Evolutionary conservation across 78 protist genomes (phyloP).

Genomic region (Isochrysis galbana): DNA sequence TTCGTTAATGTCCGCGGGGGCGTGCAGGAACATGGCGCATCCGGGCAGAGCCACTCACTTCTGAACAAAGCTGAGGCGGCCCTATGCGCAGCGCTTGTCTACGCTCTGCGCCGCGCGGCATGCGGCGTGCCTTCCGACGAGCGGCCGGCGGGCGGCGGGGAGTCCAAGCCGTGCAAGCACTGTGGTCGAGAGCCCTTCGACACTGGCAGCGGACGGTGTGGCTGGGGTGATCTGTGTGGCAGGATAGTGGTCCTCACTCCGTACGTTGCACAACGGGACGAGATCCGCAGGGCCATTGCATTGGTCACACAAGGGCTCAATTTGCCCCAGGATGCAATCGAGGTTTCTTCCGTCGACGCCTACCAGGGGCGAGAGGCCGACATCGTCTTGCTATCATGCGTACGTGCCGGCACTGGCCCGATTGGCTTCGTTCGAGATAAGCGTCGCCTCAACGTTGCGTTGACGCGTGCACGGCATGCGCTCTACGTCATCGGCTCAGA

Average conservation of each 20-base stretch:
- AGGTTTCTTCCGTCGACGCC: neutral
- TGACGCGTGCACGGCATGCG: conserved; percentile 28
- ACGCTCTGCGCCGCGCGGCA: no score
- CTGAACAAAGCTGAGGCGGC: no score
- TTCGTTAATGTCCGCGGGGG: no score
- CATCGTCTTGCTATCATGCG: neutral
- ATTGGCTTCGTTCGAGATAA: conserved; percentile 14
- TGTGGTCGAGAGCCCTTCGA: no score
- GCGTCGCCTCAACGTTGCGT: conserved; percentile 29
- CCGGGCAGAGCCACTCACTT: no score
- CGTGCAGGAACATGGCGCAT: no score
- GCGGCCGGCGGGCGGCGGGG: no score
- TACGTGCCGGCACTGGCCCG: neutral
- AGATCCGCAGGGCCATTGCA: neutral
- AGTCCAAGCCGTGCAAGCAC: no score
- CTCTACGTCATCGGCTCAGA: neutral
- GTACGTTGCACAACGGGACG: neutral
- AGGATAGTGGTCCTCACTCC: neutral
- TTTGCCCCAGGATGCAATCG: no score
- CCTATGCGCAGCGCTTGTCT: no score
- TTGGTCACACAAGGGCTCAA: no score
- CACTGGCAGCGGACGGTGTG: neutral
- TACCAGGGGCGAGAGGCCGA: conserved; percentile 30
- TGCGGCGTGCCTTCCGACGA: no score
- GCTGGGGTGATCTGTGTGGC: neutral